Evolutionary conservation across 2,329 filamentous ascomycete species (phyloP).

Genomic region (Arthroderma sp.): DNA sequence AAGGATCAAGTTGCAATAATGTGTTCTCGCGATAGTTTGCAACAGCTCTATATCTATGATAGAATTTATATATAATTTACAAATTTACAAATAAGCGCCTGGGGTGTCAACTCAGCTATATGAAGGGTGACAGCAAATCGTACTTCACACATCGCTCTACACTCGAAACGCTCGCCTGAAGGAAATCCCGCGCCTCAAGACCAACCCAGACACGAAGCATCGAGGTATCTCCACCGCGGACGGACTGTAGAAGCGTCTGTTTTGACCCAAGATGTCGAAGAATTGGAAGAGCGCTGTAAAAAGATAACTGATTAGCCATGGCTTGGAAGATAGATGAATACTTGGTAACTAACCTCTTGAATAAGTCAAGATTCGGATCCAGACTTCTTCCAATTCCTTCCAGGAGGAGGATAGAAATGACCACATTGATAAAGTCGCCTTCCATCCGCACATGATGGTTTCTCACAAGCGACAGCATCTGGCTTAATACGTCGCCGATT

Average conservation of each 20-base stretch:
- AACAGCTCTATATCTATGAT: neutral
- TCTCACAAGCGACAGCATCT: constrained; percentile 84
- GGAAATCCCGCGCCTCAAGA: constrained; percentile 72
- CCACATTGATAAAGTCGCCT: constrained; percentile 96
- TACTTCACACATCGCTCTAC: constrained; percentile 85
- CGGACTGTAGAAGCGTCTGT: constrained; percentile 42
- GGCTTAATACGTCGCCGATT: constrained; percentile 86
- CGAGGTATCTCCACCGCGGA: constrained; percentile 60
- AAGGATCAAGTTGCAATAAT: no score
- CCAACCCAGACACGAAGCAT: constrained; percentile 90
- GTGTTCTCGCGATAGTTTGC: no score
- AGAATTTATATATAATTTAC: neutral
- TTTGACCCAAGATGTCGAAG: constrained; percentile 67
- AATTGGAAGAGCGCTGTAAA: constrained; percentile 70
- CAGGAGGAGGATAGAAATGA: constrained; percentile 82
- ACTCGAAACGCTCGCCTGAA: constrained; percentile 82
- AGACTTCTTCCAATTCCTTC: constrained; percentile 86
- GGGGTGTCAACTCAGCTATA: constrained; percentile 35
- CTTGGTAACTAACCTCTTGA: constrained; percentile 49
- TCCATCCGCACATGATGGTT: constrained; percentile 85
- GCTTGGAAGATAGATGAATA: neutral
- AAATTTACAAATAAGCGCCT: neutral
- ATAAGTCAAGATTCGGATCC: constrained; percentile 75
- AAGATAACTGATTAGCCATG: constrained; percentile 5
- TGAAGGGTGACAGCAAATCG: constrained; percentile 75